A percentile compares a stretch with the other conserved stretches of the same genome.
These are phyloP conservation scores for Spergularia azorica DNA, from an alignment of 179 eudicot species.

Conservation along the genomic window DNA sequence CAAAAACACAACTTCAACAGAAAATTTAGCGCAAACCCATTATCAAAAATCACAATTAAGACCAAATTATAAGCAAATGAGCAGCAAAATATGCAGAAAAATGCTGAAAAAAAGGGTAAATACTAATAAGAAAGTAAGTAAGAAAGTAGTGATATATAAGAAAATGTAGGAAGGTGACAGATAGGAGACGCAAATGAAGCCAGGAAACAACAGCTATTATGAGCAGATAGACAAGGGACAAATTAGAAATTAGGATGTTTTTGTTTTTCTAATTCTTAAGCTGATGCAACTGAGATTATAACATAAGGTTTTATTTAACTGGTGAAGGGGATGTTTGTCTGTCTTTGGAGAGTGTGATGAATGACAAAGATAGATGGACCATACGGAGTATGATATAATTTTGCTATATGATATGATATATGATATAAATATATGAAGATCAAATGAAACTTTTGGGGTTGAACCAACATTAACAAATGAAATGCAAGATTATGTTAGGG, in stretches of 20 bases:
- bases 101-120: not conserved
- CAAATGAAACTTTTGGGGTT: not conserved
- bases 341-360: conserved; percentile 5
- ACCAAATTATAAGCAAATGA: not conserved
- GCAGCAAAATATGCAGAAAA: not conserved
- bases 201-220: conserved; percentile 39
- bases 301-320: no score
- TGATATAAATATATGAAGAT: conserved; percentile 1
- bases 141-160: not conserved
- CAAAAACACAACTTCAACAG: not conserved
- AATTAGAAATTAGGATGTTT: not conserved
- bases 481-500: not conserved
- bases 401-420: not conserved
- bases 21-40: conserved; percentile 60
- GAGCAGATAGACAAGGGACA: conserved; percentile 19
- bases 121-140: not conserved
- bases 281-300: no score
- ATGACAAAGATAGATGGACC: not conserved
- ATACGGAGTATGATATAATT: no score
- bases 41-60: conserved; percentile 6
- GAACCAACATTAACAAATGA: not conserved
- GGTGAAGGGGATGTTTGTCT: conserved; percentile 10
- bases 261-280: no score
- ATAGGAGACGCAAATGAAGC: conserved; percentile 14
- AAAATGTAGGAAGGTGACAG: conserved; percentile 23